Conservation (phyloP, 805 yeast species). For the Wickerhamomyces chaumierensis region DNA sequence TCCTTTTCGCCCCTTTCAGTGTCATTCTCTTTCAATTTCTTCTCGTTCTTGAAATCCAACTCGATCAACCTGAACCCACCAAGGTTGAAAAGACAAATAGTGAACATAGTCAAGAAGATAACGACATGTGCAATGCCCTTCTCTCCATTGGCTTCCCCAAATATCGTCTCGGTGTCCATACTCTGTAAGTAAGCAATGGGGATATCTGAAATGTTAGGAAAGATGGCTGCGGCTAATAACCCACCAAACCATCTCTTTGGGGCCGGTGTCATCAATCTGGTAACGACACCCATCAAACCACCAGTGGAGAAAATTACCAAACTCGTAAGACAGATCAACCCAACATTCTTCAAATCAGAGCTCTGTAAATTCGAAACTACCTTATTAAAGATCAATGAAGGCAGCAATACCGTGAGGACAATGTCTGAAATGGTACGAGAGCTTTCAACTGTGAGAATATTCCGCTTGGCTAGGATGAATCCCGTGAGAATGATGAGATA, state of each 20-base stretch:
- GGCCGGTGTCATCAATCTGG: conserved; percentile 27
- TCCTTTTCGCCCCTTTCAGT: conserved; percentile 5
- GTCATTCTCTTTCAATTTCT: background rate
- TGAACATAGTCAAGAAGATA: background rate
- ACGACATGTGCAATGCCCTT: conserved; percentile 33
- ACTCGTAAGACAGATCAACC: conserved; percentile 24
- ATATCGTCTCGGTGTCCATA: conserved; percentile 27
- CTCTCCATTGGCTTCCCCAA: conserved; percentile 27
- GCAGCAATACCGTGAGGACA: conserved; percentile 41
- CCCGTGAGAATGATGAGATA: conserved; percentile 15
- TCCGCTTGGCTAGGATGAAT: conserved; percentile 9
- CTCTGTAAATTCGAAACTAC: conserved; percentile 39
- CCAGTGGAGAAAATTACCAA: conserved; percentile 32
- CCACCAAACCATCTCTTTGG: conserved; percentile 42
- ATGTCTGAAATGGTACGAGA: conserved; percentile 39
- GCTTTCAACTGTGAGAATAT: conserved; percentile 37
- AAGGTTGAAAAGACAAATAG: conserved; percentile 16
- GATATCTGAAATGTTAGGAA: conserved; percentile 39
- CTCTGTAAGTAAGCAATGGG: conserved; percentile 46
- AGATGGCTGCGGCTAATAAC: conserved; percentile 34
- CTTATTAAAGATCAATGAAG: conserved; percentile 42
- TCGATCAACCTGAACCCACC: conserved; percentile 66
- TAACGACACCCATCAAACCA: conserved; percentile 18
- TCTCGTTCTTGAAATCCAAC: conserved; percentile 43
- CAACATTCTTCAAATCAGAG: conserved; percentile 40